Base-by-base conservation (phyloP, 202 grass and related monocot genomes). In the Zoysia matrella region DNA sequence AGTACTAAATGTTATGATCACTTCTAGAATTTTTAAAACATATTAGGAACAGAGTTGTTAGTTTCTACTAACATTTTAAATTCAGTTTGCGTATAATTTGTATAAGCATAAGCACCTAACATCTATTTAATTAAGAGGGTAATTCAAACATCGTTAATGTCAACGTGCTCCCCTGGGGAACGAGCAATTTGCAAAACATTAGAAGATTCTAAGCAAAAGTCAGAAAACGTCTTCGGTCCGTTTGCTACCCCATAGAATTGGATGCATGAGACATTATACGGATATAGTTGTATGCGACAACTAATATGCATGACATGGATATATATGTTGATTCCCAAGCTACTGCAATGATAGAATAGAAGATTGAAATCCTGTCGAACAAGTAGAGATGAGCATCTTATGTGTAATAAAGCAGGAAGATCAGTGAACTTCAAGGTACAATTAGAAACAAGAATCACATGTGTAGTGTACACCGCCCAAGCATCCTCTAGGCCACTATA, bases 301-400 rank as follows among this genome's bases (percentile, higher is more conserved):
- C 50, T 81, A 18, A 65, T 52, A 52, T 81, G 45, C 8, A 13
- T 36, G 30, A 36, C 30, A 36, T 36, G 30, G 30, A 75, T 15
- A 70, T 43, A 72, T 85, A 81, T 81, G 11, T 73, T 46, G 46
- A 68, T 79, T 83, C 72, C 43, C 36, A 66, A 52, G 16, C 51
- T 65, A 63, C 15, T 71, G 5, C n/a, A 73, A 68, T 54, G 47
- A 60, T 69, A 9, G 62, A 54, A 79, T 67, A 53, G 72, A 47
- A 69, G 61, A 69, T 47, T 70, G 44, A 64, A 82, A 82, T 89
- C 47, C 73, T 51, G 36, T 54, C 58, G 66, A 72, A 78, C 67
- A 86, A 89, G 42, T 82, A 86, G 83, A 86, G 79, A 36, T 36
- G 54, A 54, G 79, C 53, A 83, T 83, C 73, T 50, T 83, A 45